Evolutionary conservation across 352 stramenopile species (phyloP), one percentile per base, ranked within the genome.

Genomic region (Phytophthora europaea): DNA sequence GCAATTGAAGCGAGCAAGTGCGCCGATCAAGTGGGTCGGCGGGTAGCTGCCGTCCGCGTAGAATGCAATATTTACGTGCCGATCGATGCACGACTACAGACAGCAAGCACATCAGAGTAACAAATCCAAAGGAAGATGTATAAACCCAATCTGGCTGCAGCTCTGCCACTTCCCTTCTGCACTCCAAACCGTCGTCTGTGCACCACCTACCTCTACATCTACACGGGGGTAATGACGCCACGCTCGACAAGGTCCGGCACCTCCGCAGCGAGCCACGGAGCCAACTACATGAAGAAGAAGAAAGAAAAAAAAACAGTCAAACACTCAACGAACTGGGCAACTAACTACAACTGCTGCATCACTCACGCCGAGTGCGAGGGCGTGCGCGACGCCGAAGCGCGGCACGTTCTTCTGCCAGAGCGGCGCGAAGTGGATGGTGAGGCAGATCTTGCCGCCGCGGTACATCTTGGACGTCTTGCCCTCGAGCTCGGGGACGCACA

Each of bases 381-480:
- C 90, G 65, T 97, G 91, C 1, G 91, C 91, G 36, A 97, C 83
- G 54, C 91, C 91, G 58, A 97, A 97, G 34, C 87, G 85, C 28
- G 91, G 91, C 61, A 94, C 84, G 66, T 97, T 97, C 74, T 93
- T 94, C 65, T 95, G 87, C 91, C 91, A 97, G 22, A 97, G 67
- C n/a, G 91, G 91, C 22, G 92, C 83, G 61, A 97, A 97, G 77
- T 97, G 91, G 65, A 96, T 90, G 8, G 88, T 95, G 20, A 97
- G 61, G 64, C 91, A 97, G 70, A 97, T 97, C 65, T 97, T 96
- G 38, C 91, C 90, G 7, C 91, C 91, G 12, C 89, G 75, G 76
- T 97, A 97, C 89, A 97, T 97, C 79, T 97, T 97, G 73, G 89
- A 90, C 26, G 91, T 97, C 76, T 97, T 97, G 38, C 89, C 88